Percentiles rank a stretch among this genome's conserved stretches.
Conservation (phyloP, 768 basidiomycete genomes). For the Boletus reticulatus region DNA sequence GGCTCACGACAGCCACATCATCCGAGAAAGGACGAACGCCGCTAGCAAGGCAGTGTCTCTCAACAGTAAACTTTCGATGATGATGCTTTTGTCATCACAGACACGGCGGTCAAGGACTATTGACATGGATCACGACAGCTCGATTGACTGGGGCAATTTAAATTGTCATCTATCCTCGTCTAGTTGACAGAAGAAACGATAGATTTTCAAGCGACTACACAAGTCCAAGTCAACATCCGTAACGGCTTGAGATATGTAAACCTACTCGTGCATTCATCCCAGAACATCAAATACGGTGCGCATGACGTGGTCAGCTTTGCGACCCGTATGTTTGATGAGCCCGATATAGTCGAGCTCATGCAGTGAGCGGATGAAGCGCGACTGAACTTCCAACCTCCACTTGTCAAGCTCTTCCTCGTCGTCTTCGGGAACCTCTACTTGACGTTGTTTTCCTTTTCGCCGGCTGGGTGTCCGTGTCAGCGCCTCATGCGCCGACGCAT, state of each 20-base stretch:
- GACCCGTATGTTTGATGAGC: conserved; percentile 73
- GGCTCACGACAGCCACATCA: no score
- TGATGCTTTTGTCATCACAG: no score
- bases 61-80: no score
- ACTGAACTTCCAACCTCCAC: conserved; percentile 68
- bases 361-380: conserved; percentile 73
- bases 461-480: conserved; percentile 17
- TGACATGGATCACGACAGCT: no score
- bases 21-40: no score
- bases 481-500: neutral
- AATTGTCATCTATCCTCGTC: no score
- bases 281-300: conserved; percentile 58
- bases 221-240: conserved; percentile 3
- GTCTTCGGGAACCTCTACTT: conserved; percentile 22
- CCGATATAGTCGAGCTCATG: conserved; percentile 84
- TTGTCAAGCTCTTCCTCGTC: conserved; percentile 41
- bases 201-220: neutral
- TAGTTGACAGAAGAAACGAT: no score
- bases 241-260: conserved; percentile 1
- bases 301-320: conserved; percentile 75
- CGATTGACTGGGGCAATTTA: no score
- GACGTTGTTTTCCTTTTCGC: conserved; percentile 25
- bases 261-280: conserved; percentile 15
- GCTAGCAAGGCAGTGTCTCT: no score
- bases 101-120: no score